Conservation (phyloP, 768 basidiomycete genomes). For the Termitomyces sp. region DNA sequence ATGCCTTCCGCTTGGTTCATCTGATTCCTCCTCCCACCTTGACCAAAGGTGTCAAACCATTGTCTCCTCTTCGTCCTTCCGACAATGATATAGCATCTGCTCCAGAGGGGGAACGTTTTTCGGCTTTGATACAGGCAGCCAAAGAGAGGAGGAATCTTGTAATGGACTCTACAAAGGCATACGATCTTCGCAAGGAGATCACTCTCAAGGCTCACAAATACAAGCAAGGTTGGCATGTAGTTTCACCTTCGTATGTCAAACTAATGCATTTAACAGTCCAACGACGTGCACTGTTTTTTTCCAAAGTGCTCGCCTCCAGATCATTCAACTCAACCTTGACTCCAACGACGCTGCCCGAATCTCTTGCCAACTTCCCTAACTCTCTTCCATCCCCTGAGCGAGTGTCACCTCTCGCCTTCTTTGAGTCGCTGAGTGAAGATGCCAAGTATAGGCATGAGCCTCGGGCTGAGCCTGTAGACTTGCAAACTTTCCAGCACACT, state of each 20-base stretch:
- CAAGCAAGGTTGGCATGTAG: conserved; percentile 56
- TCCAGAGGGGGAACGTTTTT: conserved; percentile 57
- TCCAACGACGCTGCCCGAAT: conserved; percentile 65
- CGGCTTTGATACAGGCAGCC: conserved; percentile 55
- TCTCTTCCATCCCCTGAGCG: conserved; percentile 65
- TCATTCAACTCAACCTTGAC: conserved; percentile 50
- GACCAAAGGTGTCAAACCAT: conserved; percentile 26
- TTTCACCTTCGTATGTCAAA: not conserved
- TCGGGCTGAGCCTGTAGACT: conserved; percentile 69
- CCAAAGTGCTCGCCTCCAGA: conserved; percentile 64
- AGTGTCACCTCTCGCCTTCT: conserved; percentile 54
- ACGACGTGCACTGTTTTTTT: conserved; percentile 69
- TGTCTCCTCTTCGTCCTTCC: conserved; percentile 45
- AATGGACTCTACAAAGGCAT: conserved; percentile 38
- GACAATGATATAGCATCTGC: conserved; percentile 24
- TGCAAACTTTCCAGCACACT: conserved; percentile 31
- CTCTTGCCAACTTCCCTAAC: conserved; percentile 64
- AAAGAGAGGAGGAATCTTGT: conserved; percentile 50
- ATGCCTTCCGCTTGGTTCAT: conserved; percentile 53
- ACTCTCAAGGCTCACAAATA: conserved; percentile 66
- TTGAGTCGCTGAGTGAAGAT: conserved; percentile 42
- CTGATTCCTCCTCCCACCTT: conserved; percentile 51
- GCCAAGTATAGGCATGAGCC: conserved; percentile 27
- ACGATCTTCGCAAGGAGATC: conserved; percentile 69
- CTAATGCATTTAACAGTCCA: conserved; percentile 43